A percentile compares a stretch with the other conserved stretches of the same genome.
Evolutionary conservation across 1,284 basidiomycete genomes (phyloP).

Genomic region (Veloboletus limbatus): DNA sequence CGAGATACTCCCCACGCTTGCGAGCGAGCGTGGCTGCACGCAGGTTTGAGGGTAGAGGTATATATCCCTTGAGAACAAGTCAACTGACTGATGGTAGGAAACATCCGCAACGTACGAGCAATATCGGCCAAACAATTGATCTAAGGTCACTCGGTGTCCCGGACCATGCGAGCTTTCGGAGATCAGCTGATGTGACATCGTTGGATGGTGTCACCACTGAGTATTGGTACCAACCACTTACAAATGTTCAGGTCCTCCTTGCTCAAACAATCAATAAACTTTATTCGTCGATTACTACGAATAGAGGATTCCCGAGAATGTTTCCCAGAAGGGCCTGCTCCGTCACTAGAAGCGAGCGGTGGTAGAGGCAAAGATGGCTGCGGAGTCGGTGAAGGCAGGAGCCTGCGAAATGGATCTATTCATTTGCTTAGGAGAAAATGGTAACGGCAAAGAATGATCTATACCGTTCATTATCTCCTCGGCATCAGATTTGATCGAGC

Average conservation of each 20-base stretch:
- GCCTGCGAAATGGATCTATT: constrained; percentile 58
- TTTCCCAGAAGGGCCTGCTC: constrained; percentile 40
- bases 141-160: constrained; percentile 88
- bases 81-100: constrained; percentile 3
- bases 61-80: constrained; percentile 70
- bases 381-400: constrained; percentile 28
- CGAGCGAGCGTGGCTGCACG: constrained; percentile 77
- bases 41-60: constrained; percentile 81
- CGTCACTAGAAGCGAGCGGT: constrained; percentile 24
- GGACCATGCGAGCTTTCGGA: constrained; percentile 93
- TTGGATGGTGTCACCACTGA: constrained; percentile 3
- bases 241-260: constrained; percentile 75
- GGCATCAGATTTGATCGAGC: constrained; percentile 60
- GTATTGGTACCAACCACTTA: constrained; percentile 32
- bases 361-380: constrained; percentile 36
- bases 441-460: constrained; percentile 16
- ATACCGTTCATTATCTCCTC: constrained; percentile 73
- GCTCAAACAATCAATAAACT: constrained; percentile 70
- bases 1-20: constrained; percentile 91
- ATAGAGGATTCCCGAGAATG: constrained; percentile 73
- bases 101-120: constrained; percentile 65
- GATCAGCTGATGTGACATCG: constrained; percentile 51
- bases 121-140: constrained; percentile 91
- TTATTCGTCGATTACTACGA: constrained; percentile 65
- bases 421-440: constrained; percentile 20